phyloP scores from a whole-genome alignment of 306 rosid species.

The Quercus glauca region DNA sequence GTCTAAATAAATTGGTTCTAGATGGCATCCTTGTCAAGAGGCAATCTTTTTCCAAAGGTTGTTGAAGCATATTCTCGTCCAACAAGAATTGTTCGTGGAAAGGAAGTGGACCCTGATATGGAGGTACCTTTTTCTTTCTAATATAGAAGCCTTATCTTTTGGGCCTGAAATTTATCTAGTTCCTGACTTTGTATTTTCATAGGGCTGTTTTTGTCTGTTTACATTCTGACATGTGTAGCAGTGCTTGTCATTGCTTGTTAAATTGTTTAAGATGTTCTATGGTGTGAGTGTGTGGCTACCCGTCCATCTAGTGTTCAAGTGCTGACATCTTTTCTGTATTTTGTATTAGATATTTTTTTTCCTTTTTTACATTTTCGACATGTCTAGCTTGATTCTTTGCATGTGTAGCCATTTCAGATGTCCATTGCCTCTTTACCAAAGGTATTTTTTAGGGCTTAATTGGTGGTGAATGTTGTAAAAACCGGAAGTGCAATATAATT shows the following conservation, averaged over 20 bases:
- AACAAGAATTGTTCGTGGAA: constrained; percentile 91
- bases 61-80: constrained; percentile 95
- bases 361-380: background rate
- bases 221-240: background rate
- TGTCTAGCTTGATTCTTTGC: background rate
- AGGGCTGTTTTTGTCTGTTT: background rate
- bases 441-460: background rate
- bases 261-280: background rate
- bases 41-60: constrained; percentile 62
- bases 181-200: background rate
- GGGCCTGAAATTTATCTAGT: background rate
- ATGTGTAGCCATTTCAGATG: background rate
- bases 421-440: background rate
- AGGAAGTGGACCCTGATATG: constrained; percentile 46
- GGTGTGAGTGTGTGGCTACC: background rate
- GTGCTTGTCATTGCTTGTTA: background rate
- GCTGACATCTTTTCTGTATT: background rate
- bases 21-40: constrained; percentile 81
- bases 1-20: constrained; percentile 33
- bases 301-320: background rate
- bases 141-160: background rate
- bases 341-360: background rate
- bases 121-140: constrained; percentile 43
- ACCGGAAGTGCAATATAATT: background rate
- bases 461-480: background rate